Percentiles rank a stretch among this genome's conserved stretches.
phyloP scores from a whole-genome alignment of 2,329 filamentous ascomycete genomes.

The Microsporum ferrugineum region DNA sequence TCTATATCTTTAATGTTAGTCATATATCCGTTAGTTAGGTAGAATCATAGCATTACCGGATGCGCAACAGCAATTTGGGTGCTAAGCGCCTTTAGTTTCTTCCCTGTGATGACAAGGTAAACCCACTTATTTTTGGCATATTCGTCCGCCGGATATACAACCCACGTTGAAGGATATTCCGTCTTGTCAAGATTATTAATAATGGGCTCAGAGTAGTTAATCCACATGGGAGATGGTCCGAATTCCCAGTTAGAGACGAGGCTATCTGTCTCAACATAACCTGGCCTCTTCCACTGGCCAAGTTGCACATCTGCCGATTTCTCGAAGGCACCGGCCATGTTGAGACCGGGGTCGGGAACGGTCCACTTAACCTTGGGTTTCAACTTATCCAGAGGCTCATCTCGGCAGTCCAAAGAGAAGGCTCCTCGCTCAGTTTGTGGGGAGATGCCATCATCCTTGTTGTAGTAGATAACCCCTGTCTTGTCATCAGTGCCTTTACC shows the following conservation, averaged over 20 bases:
- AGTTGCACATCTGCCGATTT: conserved; percentile 7
- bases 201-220: conserved; percentile 13
- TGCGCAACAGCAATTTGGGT: conserved; percentile 8
- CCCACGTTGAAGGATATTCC: conserved; percentile 9
- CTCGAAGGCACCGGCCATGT: conserved; percentile 2
- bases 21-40: neutral
- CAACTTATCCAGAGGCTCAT: conserved; percentile 16
- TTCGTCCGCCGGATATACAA: conserved; percentile 12
- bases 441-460: conserved; percentile 8
- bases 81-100: neutral
- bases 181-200: conserved; percentile 11
- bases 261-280: neutral
- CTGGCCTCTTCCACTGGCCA: conserved; percentile 8
- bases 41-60: conserved; percentile 5
- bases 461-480: conserved; percentile 40
- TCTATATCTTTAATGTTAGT: conserved; percentile 19
- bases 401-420: conserved; percentile 18
- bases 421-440: conserved; percentile 16
- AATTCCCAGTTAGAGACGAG: conserved; percentile 10
- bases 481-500: conserved; percentile 36
- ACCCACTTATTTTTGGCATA: conserved; percentile 10
- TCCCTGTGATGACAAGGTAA: conserved; percentile 11
- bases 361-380: conserved; percentile 11
- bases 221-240: conserved; percentile 11
- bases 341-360: conserved; percentile 9